Conservation (phyloP, 2,329 filamentous ascomycete genomes). For the Phoma sp. region DNA sequence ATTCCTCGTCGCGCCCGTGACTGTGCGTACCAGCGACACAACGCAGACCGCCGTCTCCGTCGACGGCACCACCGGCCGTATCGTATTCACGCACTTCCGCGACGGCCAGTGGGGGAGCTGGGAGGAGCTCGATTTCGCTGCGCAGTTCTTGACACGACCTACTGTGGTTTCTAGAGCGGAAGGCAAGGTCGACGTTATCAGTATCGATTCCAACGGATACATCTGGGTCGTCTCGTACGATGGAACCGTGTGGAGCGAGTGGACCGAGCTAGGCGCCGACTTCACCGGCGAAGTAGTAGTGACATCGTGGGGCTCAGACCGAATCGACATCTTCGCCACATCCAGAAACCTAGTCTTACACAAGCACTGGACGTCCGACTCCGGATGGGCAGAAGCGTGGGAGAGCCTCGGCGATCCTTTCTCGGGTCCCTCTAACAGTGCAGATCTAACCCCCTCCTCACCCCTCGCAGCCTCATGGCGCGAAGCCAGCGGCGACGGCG, state of each 20-base stretch:
- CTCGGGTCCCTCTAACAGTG: neutral
- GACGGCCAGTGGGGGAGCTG: slow-evolving; percentile 12
- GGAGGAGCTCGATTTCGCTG: slow-evolving; percentile 10
- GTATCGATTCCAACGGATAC: slow-evolving; percentile 4
- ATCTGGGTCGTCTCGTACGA: slow-evolving; percentile 16
- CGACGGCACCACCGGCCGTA: slow-evolving; percentile 6
- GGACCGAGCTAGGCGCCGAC: slow-evolving; percentile 7
- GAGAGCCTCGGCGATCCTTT: slow-evolving; percentile 3
- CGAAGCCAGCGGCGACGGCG: neutral
- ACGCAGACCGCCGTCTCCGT: slow-evolving; percentile 16
- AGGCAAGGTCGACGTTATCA: slow-evolving; percentile 10
- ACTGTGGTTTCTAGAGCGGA: slow-evolving; percentile 5
- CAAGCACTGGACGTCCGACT: neutral
- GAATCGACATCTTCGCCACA: slow-evolving; percentile 18
- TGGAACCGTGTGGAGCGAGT: slow-evolving; percentile 8
- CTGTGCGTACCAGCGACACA: neutral
- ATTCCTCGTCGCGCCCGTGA: slow-evolving; percentile 14
- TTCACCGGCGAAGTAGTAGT: slow-evolving; percentile 10
- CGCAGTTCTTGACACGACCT: slow-evolving; percentile 1
- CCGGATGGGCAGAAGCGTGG: slow-evolving; percentile 1
- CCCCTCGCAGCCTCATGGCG: slow-evolving; percentile 7
- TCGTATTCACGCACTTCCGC: slow-evolving; percentile 12
- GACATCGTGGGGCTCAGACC: slow-evolving; percentile 15
- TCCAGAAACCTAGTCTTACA: neutral
- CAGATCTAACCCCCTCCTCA: neutral